Base-by-base conservation (phyloP, 441 rosid genomes). In the Gossypium davidsonii region DNA sequence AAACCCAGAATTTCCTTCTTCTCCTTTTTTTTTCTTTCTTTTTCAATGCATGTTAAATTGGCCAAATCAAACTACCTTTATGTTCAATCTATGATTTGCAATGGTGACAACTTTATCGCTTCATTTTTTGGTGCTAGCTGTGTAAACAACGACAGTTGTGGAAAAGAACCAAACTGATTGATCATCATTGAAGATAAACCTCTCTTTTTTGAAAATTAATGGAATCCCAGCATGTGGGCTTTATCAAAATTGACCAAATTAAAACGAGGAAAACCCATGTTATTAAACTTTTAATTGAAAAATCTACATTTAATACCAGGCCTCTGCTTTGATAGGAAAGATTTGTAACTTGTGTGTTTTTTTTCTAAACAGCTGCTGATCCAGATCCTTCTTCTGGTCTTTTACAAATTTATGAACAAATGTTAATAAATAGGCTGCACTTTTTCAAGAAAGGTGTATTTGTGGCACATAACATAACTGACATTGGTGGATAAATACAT, bases 381-480 rank as follows among this genome's bases (percentile, higher is more conserved):
- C 72, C 72, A 52, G 12, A 51, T 51, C 60, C 6, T 18, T 12
- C 7, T 12, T 60, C 56, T 25, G n/a, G 14, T 6, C 26, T 9
- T 8, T 6, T 15, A 25, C 3, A 39, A 17, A 70, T 60, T 15
- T 34, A 62, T 55, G 60, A 53, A 28, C 61, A 48, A 37, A 21
- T n/a, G 20, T 57, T 63, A 8, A 37, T 25, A 61, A 65, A 73
- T 23, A 23, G 28, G 39, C 15, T 14, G 25, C 44, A 63, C 71
- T 46, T 77, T 73, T 77, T 65, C 75, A 61, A 73, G 78, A 73
- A 78, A 74, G 3, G 68, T 49, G 28, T 10, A 61, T 34, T 23
- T 49, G 34, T 31, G 51, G 39, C 46, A 15, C 65, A 60, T 17
- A 52, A 20, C 63, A 61, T 28, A 73, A 26, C 25, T 21, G 55